Conservation (phyloP, 2,329 filamentous ascomycete genomes). For the Aphanoascus verrucosus region DNA sequence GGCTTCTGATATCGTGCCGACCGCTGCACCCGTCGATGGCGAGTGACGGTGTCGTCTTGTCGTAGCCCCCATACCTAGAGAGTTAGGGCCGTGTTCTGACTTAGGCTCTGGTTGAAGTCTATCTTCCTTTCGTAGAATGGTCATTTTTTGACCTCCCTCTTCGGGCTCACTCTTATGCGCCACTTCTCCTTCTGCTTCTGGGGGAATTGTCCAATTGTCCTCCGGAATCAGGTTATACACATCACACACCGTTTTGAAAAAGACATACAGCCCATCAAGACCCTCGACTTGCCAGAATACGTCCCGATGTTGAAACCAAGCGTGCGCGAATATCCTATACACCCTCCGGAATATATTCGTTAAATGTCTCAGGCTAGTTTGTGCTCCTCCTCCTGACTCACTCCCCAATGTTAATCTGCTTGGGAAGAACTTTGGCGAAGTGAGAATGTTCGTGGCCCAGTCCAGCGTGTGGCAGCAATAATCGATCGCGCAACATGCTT, state of each 20-base stretch:
- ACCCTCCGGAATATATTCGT: conserved; percentile 90
- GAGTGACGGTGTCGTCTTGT: conserved; percentile 59
- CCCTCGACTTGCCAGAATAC: conserved; percentile 93
- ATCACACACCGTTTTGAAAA: conserved; percentile 97
- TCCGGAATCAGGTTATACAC: conserved; percentile 77
- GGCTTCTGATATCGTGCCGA: conserved; percentile 62
- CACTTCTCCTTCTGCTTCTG: conserved; percentile 66
- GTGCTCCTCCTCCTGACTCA: conserved; percentile 32
- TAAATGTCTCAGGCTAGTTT: conserved; percentile 52
- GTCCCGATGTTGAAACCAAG: conserved; percentile 93
- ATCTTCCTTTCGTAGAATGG: conserved; percentile 34
- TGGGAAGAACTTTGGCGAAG: conserved; percentile 89
- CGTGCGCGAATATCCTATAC: conserved; percentile 94
- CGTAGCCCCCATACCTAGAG: conserved; percentile 49
- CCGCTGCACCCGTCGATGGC: conserved; percentile 60
- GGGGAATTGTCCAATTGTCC: conserved; percentile 91
- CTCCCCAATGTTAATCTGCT: conserved; percentile 59
- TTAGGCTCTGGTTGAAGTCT: conserved; percentile 23
- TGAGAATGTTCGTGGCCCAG: conserved; percentile 91
- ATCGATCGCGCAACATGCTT: conserved; percentile 95
- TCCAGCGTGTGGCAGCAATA: conserved; percentile 98
- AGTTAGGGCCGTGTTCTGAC: conserved; percentile 32
- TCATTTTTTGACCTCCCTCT: conserved; percentile 16
- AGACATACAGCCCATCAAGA: conserved; percentile 82
- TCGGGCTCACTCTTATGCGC: conserved; percentile 14